Base-by-base conservation (phyloP, 345 rosid species). In the Lepidium africanum region DNA sequence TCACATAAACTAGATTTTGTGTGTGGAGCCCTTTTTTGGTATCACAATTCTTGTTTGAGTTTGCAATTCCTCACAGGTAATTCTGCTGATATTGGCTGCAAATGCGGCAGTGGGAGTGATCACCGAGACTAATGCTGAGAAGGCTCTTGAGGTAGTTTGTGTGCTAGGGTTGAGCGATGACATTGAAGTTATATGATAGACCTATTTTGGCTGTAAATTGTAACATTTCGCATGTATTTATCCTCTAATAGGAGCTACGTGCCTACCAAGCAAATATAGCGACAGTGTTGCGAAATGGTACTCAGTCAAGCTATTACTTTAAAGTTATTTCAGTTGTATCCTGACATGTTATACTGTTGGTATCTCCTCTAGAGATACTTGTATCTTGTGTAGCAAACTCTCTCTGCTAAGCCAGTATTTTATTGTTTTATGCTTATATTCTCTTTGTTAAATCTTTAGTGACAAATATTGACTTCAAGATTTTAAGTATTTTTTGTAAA, bases 201-300 rank as follows among this genome's bases (percentile, higher is more conserved):
- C 58, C 17, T 43, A 25, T 70, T 25, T 41, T 43, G 57, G 50
- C 5, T 67, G 50, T 35, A 66, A 33, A 10, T 27, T 36, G 61
- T 52, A 45, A 65, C 51, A 47, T 46, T 56, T 4, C 63, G 42
- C 50, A 75, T 54, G 42, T 37, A 56, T 33, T 71, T 49, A 14
- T 74, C 62, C 6, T 78, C 40, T 67, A 84, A 73, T 74, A 94
- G 99, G 99, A 94, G 76, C 64, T 94, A 65, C 97, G 97, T 48
- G 99, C 99, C 60, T 94, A 94, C 77, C 99, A 94, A 86, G 99
- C 99, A 78, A 96, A 94, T 77, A 83, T 78, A 72, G 99, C 99
- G 2, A 94, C 95, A 41, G 93, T 94, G 59, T 77, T 87, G 59
- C 88, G 99, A 75, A 91, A 90, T 87, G 99, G 99, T 91, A 88